Evolutionary conservation across 768 basidiomycete species (phyloP), one percentile per base, ranked within the genome.

Genomic region (Agaricus bisporus): DNA sequence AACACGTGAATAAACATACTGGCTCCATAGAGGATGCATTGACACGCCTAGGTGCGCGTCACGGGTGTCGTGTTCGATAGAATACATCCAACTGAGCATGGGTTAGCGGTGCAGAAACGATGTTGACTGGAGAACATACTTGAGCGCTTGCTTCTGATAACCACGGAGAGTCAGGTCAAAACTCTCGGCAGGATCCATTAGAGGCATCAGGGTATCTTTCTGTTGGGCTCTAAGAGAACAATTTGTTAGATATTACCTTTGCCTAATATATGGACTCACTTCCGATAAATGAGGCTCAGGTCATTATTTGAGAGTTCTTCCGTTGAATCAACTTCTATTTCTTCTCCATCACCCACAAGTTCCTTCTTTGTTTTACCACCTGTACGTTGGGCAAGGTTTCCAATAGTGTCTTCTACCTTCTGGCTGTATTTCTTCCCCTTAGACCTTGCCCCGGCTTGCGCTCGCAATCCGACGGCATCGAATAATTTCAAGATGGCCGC

Each of bases 1-100:
- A 8, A 48, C 51, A 53, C 41, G 17, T 55, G 5, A 8, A 70
- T 55, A 4, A 8, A 70, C 83, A 62, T 64, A 98, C 92, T 91
- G 82, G 72, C 86, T 86, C 95, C 95, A 98, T 7, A 98, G 68
- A 2, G 95, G 95, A 66, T 98, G 92, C 79, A 98, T 85, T 4
- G 87, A 88, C 14, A 65, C 73, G 12, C 78, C 78, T 63, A 85
- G 79, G 50, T 87, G 78, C 59, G 82, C 88, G 51, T 86, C 82
- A 58, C 76, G 73, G 17, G 82, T 75, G 3, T 88, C 89, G 2
- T 77, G 80, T 69, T 98, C 95, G 49, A 93, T 74, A 2, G 88
- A 87, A 59, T 83, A 73, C 94, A 97, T 94, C 95, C 95, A 98
- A 36, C 90, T 91, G 54, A 49, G n/a, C 26, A n/a, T 36, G 29